A percentile compares a stretch with the other conserved stretches of the same genome.
Evolutionary conservation across 2,329 filamentous ascomycete genomes (phyloP).

Genomic region (Alternaria ventricosa): DNA sequence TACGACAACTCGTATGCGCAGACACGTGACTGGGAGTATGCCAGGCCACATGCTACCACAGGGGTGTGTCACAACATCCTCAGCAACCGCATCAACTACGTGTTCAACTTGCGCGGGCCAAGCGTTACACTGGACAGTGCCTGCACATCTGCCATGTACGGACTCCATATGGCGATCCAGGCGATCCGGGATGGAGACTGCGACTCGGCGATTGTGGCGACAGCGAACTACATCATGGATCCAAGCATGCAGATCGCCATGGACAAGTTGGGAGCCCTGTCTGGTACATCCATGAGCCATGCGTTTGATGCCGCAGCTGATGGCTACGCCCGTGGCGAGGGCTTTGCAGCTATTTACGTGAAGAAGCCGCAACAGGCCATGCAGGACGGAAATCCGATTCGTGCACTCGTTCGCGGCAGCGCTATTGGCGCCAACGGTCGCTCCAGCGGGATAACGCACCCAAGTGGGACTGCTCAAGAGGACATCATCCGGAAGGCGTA

Average conservation of each 20-base stretch:
- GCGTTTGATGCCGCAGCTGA: constrained; percentile 30
- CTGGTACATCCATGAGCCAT: constrained; percentile 21
- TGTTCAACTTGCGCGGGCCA: constrained; percentile 38
- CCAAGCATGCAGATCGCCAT: constrained; percentile 13
- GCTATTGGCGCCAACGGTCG: constrained; percentile 5
- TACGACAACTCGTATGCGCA: neutral
- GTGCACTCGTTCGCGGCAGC: constrained; percentile 3
- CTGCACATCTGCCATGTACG: constrained; percentile 34
- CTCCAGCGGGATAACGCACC: constrained; percentile 21
- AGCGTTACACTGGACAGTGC: constrained; percentile 32
- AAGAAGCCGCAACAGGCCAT: constrained; percentile 46
- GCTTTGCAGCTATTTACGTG: constrained; percentile 39
- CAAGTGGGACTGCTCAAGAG: constrained; percentile 24
- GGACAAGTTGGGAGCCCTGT: constrained; percentile 26
- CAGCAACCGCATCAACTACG: constrained; percentile 34
- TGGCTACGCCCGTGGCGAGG: constrained; percentile 34
- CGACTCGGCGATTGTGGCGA: constrained; percentile 25
- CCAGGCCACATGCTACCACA: constrained; percentile 14
- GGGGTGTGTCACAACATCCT: constrained; percentile 25
- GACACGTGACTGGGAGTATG: constrained; percentile 22
- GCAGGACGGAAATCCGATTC: constrained; percentile 1
- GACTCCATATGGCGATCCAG: constrained; percentile 28
- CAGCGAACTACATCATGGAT: constrained; percentile 23
- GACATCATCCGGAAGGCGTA: constrained; percentile 20
- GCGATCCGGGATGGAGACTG: constrained; percentile 14